phyloP scores from a whole-genome alignment of 2,329 filamentous ascomycete species.

The Calonectria pseudoturangicola region DNA sequence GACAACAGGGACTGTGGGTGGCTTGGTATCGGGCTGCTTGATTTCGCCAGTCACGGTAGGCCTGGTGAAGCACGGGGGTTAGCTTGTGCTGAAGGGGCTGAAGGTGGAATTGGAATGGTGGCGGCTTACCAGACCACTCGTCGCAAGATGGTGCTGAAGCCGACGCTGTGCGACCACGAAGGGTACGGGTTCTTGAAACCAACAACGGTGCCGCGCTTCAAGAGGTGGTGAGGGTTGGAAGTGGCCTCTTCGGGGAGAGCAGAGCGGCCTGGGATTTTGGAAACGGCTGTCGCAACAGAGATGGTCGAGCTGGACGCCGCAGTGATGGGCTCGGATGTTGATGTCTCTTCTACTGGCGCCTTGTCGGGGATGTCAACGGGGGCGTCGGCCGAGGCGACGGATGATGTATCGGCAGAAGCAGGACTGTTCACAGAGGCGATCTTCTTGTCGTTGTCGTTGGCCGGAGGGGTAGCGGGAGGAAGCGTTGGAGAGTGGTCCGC shows the following conservation, averaged over 20 bases:
- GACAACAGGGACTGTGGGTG: constrained; percentile 79
- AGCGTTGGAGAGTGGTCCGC: constrained; percentile 29
- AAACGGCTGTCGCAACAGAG: constrained; percentile 53
- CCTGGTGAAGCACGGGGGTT: constrained; percentile 49
- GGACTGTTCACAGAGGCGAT: constrained; percentile 8
- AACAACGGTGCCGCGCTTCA: constrained; percentile 61
- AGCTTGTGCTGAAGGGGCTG: constrained; percentile 27
- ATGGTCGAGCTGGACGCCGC: constrained; percentile 48
- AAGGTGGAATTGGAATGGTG: background rate
- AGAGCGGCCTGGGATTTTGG: constrained; percentile 59
- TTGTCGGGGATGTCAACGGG: constrained; percentile 20
- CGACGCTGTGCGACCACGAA: constrained; percentile 60
- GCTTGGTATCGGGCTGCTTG: constrained; percentile 75
- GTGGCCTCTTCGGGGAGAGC: constrained; percentile 64
- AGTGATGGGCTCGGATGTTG: constrained; percentile 26
- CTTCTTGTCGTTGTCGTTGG: constrained; percentile 12
- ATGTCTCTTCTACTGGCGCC: constrained; percentile 27
- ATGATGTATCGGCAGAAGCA: constrained; percentile 13
- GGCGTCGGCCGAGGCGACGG: constrained; percentile 10
- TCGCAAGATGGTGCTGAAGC: constrained; percentile 51
- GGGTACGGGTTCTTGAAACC: constrained; percentile 72
- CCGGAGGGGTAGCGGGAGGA: constrained; percentile 10
- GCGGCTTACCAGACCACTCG: constrained; percentile 60
- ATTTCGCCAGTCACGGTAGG: constrained; percentile 64
- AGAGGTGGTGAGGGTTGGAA: constrained; percentile 69